Percentiles rank a stretch among this genome's conserved stretches.
Evolutionary conservation across 164 flowering plant species (phyloP).

Genomic region (Amborella trichopoda): DNA sequence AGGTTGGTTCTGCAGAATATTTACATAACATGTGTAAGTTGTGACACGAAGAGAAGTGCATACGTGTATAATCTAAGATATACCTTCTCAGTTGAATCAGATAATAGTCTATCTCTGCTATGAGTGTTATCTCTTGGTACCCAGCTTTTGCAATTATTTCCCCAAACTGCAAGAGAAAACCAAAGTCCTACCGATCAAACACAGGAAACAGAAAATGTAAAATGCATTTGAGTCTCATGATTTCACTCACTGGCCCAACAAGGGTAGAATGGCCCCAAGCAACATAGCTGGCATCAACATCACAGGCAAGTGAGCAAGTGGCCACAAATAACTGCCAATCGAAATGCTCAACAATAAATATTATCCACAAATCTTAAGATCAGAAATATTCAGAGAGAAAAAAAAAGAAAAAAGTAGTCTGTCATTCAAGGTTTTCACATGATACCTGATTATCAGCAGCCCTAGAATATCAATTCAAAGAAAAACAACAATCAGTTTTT

Average conservation of each 20-base stretch:
- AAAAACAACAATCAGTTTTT: too few species aligned
- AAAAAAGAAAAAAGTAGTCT: too few species aligned
- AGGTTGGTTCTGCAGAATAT: conserved; percentile 18
- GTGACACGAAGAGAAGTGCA: background rate
- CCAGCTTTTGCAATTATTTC: conserved; percentile 28
- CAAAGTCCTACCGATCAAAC: too few species aligned
- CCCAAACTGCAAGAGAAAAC: conserved; percentile 19
- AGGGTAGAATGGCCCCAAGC: conserved; percentile 38
- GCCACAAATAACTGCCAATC: conserved; percentile 22
- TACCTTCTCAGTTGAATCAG: conserved; percentile 18
- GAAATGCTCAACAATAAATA: background rate
- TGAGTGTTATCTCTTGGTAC: conserved; percentile 21
- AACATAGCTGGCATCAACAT: conserved; percentile 17
- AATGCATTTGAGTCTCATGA: too few species aligned
- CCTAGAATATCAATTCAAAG: conserved; percentile 13
- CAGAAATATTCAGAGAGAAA: background rate
- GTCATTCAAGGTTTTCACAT: too few species aligned
- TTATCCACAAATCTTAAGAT: background rate
- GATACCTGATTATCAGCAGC: conserved; percentile 36
- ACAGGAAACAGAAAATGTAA: too few species aligned
- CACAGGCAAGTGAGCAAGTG: conserved; percentile 27
- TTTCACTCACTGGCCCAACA: conserved; percentile 24
- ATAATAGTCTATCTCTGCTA: conserved; percentile 36
- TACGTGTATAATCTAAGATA: too few species aligned
- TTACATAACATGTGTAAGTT: too few species aligned